Base-by-base conservation (phyloP, 495 filamentous ascomycete genomes). In the Penicillium canariense region DNA sequence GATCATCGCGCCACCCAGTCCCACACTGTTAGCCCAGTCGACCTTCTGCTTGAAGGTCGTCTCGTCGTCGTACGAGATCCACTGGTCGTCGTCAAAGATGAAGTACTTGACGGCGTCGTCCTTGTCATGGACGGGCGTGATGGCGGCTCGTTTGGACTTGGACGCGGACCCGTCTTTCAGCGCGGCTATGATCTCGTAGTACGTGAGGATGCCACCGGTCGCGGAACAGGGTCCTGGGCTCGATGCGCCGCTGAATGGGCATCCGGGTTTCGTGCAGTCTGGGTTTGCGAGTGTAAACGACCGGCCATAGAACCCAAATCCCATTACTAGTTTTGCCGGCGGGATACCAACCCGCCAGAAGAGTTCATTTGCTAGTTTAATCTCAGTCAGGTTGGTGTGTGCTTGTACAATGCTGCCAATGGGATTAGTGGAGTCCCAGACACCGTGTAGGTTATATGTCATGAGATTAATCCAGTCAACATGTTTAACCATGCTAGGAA, bases 401-500 rank as follows among this genome's bases (percentile, higher is more conserved):
- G 36, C 54, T 2, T 51, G 39, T 0, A 68, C 42, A 12, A 56
- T 42, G 12, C n/a, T 46, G 4, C 56, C 55, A 38, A 61, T 63
- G 6, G 53, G 54, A 23, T 63, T 44, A 14, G 30, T 32, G 1
- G 8, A 17, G 44, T 74, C 68, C 70, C 67, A 71, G 0, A 59
- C 50, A 1, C 66, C 64, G 40, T 71, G 72, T 0, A 81, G 40
- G 55, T 82, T 78, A 52, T 84, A 84, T 2, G 61, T 64, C 82
- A 87, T 87, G 27, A 84, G 0, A 50, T 85, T 85, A 48, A 26
- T 31, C 30, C 5, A 31, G 5, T 7, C 5, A 8, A 12, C 30
- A 8, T 31, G 12, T 8, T 31, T 31, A 8, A 31, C 30, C 5
- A 31, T 31, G 8, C 12, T 7, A 2, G 1, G 2, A 1, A 84